These are phyloP conservation scores for Boechera stricta DNA, from an alignment of 345 rosid species.

Conservation along the genomic window DNA sequence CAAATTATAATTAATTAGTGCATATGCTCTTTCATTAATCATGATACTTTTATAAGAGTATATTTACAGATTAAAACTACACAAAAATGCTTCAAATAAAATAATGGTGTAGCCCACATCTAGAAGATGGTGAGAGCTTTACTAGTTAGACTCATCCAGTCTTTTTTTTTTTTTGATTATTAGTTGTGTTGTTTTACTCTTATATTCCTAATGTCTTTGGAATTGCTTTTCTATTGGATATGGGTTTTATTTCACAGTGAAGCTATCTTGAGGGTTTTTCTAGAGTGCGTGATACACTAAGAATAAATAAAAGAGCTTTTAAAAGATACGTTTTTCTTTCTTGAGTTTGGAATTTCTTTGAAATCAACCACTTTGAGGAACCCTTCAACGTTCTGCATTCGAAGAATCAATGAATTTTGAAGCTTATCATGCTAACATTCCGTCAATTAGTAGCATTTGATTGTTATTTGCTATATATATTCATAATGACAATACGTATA, in stretches of 20 bases:
- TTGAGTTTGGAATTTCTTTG: neutral
- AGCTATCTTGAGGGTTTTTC: neutral
- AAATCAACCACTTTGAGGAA: neutral
- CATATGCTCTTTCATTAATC: neutral
- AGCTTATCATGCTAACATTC: slow-evolving; percentile 1
- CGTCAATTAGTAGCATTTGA: neutral
- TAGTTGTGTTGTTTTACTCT: neutral
- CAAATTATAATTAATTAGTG: neutral
- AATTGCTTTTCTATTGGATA: neutral
- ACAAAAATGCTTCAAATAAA: neutral
- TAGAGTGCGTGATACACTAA: neutral
- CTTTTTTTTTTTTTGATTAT: neutral
- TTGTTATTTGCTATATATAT: neutral
- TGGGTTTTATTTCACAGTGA: neutral
- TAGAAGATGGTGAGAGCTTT: neutral
- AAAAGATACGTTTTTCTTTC: neutral
- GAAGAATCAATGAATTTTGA: neutral
- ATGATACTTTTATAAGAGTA: neutral
- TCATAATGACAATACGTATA: neutral
- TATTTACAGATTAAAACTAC: neutral
- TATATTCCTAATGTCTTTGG: neutral
- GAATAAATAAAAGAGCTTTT: neutral
- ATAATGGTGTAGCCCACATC: neutral
- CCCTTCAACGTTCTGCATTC: neutral
- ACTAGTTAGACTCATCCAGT: neutral